Conservation (phyloP, 2,329 filamentous ascomycete species). For the Fusarium temperatum region DNA sequence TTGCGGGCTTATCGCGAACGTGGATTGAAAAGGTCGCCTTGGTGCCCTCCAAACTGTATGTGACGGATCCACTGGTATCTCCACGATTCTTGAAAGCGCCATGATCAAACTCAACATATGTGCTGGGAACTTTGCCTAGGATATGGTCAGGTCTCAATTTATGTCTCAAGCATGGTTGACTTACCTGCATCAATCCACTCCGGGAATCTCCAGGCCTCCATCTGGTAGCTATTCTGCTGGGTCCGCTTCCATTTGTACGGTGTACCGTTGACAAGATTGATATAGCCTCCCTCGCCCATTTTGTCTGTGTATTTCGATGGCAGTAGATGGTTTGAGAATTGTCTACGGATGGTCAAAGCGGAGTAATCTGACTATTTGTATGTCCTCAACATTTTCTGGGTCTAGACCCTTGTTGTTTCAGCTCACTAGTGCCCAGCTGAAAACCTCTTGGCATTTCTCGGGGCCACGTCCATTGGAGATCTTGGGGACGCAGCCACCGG, state of each 20-base stretch:
- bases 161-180: neutral
- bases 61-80: conserved; percentile 3
- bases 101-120: neutral
- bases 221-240: conserved; percentile 3
- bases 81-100: neutral
- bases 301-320: neutral
- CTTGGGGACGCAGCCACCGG: neutral
- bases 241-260: conserved; percentile 17
- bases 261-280: conserved; percentile 8
- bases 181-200: conserved; percentile 7
- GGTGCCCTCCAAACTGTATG: neutral
- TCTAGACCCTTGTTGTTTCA: neutral
- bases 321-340: neutral
- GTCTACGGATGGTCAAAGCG: neutral
- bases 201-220: conserved; percentile 2
- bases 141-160: neutral
- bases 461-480: neutral
- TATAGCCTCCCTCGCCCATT: conserved; percentile 3
- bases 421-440: neutral
- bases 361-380: conserved; percentile 1
- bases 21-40: conserved; percentile 2
- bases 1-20: conserved; percentile 4
- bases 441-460: neutral
- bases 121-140: neutral
- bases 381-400: neutral